Evolutionary conservation across 352 stramenopile species (phyloP), one percentile per base, ranked within the genome.

Genomic region (Pythium coloratum): DNA sequence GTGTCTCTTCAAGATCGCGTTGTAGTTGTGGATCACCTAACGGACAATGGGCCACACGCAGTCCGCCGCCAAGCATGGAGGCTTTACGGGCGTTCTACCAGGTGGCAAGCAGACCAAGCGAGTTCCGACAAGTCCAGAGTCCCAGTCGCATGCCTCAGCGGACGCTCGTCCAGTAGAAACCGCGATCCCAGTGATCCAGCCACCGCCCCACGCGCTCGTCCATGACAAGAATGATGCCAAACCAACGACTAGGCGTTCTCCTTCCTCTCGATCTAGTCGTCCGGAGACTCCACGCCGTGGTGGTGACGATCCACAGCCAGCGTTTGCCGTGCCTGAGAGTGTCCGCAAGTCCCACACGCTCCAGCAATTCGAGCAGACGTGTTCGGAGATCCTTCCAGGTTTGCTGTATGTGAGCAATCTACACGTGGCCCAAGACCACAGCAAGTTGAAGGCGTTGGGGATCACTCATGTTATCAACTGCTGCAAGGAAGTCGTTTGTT

Each of bases 361-460:
- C 26, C 68, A 75, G 14, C 67, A 68, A 7, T 81, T 76, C n/a
- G 69, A 62, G 1, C 63, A 76, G 20, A 71, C 84, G n/a, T 91
- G 80, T 53, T 89, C 80, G 0, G 80, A 89, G 63, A 88, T 91
- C 42, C 34, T 91, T 1, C 65, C 80, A 0, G 62, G 53, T 1
- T 79, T 87, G 47, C 47, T 91, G n/a, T 88, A 79, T 16, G 82
- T 91, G 49, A 88, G 80, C 66, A 89, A 81, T 30, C 16, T 88
- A 13, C 54, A 30, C 0, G 78, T 89, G 18, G 80, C 82, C 8
- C 66, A 57, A 1, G 74, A 89, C 51, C 16, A 9, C 1, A 8
- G 51, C 3, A 64, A 60, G 14, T 40, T 91, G 7, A 33, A 58
- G 8, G 60, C 40, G 13, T 24, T 86, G 12, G 77, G 77, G 1